Conservation (phyloP, 176 grass and related monocot species). For the Paspalum notatum region DNA sequence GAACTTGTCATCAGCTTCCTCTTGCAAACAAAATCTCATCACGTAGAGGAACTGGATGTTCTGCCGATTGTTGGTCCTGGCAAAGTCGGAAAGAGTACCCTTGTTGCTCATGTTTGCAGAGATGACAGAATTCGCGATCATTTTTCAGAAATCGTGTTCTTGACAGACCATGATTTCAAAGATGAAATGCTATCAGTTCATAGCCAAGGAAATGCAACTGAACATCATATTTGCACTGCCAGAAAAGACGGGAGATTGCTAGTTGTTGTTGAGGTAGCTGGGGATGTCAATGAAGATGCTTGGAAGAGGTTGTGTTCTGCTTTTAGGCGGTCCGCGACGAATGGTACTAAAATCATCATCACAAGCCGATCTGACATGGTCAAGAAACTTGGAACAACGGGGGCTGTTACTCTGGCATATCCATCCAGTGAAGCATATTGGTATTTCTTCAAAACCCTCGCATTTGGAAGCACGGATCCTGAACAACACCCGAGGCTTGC, state of each 20-base stretch:
- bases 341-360: background rate
- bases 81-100: conserved; percentile 10
- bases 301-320: background rate
- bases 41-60: background rate
- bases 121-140: background rate
- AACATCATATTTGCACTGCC: background rate
- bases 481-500: background rate
- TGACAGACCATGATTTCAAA: background rate
- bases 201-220: background rate
- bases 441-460: conserved; percentile 3
- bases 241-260: background rate
- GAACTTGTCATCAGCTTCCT: background rate
- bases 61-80: background rate
- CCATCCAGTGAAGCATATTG: background rate
- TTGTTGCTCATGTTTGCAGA: conserved; percentile 18
- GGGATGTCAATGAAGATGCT: background rate
- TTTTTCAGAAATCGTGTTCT: background rate
- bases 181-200: background rate
- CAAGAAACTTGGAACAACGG: background rate
- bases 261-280: background rate
- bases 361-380: background rate
- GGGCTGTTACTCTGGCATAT: background rate
- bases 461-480: background rate
- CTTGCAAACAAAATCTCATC: background rate
- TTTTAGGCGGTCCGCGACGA: background rate